These are phyloP conservation scores for Neocucurbitaria cava DNA, from an alignment of 2,329 filamentous ascomycete species.

Conservation along the genomic window DNA sequence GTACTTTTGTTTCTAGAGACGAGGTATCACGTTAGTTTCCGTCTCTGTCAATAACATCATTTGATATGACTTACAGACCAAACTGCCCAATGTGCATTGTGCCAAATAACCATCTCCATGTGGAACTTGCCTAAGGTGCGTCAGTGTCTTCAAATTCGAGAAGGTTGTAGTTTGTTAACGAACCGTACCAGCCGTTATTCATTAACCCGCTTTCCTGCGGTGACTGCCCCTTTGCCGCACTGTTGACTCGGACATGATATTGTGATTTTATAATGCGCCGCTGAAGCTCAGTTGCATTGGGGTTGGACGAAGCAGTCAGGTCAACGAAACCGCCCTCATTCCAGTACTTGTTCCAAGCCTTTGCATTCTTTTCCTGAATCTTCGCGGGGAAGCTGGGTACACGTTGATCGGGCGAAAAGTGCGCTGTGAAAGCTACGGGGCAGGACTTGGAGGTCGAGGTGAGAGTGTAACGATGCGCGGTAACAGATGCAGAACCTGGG, in stretches of 20 bases:
- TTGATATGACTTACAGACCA: slow-evolving; percentile 43
- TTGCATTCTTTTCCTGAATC: slow-evolving; percentile 40
- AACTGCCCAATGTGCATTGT: slow-evolving; percentile 57
- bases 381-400: slow-evolving; percentile 22
- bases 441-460: slow-evolving; percentile 4
- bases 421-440: slow-evolving; percentile 28
- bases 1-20: slow-evolving; percentile 46
- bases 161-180: slow-evolving; percentile 20
- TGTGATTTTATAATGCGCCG: slow-evolving; percentile 59
- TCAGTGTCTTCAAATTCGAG: background rate
- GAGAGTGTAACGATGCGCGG: slow-evolving; percentile 38
- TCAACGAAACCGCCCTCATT: slow-evolving; percentile 59
- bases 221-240: slow-evolving; percentile 55
- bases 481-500: slow-evolving; percentile 51
- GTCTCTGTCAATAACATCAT: no score
- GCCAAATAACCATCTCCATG: slow-evolving; percentile 62
- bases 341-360: slow-evolving; percentile 60
- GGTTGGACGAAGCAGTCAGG: slow-evolving; percentile 49
- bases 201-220: slow-evolving; percentile 58
- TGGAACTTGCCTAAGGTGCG: slow-evolving; percentile 54
- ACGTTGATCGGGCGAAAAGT: slow-evolving; percentile 35
- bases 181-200: slow-evolving; percentile 63
- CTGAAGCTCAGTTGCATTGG: slow-evolving; percentile 58
- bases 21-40: no score
- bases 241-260: slow-evolving; percentile 61